Evolutionary conservation across 768 basidiomycete genomes (phyloP).

Genomic region (Hypholoma fasciculare): DNA sequence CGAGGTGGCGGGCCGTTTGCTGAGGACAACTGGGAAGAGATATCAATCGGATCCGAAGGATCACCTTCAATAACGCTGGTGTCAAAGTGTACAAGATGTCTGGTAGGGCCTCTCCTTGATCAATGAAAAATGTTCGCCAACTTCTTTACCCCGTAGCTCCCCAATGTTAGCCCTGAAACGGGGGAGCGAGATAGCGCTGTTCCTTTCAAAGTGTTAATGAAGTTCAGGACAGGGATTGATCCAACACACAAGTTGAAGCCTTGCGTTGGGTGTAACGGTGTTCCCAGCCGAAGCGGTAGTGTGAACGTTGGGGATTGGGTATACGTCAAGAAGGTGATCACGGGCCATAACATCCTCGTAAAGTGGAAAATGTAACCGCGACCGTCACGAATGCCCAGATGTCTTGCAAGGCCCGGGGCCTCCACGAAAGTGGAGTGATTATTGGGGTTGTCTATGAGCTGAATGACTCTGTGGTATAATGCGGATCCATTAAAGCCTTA

Average conservation of each 20-base stretch:
- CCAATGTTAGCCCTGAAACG: constrained; percentile 67
- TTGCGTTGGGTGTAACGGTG: constrained; percentile 70
- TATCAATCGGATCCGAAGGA: constrained; percentile 46
- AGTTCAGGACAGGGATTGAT: constrained; percentile 65
- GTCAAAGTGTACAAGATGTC: constrained; percentile 68
- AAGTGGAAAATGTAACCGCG: not conserved
- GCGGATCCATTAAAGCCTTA: no score
- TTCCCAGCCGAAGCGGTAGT: constrained; percentile 48
- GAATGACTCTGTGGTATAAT: no score
- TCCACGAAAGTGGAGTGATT: no score
- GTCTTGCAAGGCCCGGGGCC: not conserved
- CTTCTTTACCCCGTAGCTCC: constrained; percentile 45
- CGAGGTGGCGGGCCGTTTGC: constrained; percentile 67
- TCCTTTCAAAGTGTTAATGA: constrained; percentile 74
- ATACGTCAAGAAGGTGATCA: constrained; percentile 41
- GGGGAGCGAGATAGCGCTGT: constrained; percentile 71
- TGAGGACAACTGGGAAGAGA: constrained; percentile 70
- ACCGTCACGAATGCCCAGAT: not conserved
- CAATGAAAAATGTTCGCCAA: not conserved
- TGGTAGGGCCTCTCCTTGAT: constrained; percentile 43
- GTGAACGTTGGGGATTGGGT: constrained; percentile 65
- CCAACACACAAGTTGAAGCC: constrained; percentile 46
- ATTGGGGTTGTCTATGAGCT: no score
- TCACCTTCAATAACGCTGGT: constrained; percentile 57
- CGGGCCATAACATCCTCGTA: not conserved